These are phyloP conservation scores for Cercospora berteroae DNA, from an alignment of 2,329 filamentous ascomycete species.

Conservation along the genomic window DNA sequence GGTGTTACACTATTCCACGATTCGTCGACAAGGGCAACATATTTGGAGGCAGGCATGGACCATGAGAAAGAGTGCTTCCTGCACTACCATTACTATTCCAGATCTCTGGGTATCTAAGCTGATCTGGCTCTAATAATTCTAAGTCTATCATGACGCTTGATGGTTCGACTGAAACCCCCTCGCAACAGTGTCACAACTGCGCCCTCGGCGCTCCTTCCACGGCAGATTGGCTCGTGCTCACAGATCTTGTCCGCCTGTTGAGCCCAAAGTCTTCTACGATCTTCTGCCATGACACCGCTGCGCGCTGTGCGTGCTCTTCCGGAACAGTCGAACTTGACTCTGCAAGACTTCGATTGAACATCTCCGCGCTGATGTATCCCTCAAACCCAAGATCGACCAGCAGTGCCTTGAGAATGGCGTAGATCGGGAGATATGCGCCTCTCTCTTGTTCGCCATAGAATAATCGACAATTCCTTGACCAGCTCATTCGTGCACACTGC, in stretches of 20 bases:
- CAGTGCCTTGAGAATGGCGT: constrained; percentile 60
- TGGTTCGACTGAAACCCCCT: background rate
- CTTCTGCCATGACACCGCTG: constrained; percentile 52
- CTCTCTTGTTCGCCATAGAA: constrained; percentile 63
- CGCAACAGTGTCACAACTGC: constrained; percentile 20
- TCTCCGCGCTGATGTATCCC: constrained; percentile 70
- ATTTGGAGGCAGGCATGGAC: background rate
- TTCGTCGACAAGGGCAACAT: background rate
- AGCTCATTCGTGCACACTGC: constrained; percentile 69
- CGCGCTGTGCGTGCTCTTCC: constrained; percentile 55
- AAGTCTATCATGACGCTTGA: background rate
- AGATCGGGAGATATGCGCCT: constrained; percentile 67
- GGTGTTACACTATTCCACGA: background rate
- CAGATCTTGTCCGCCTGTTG: background rate
- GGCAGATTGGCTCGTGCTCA: background rate
- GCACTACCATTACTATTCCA: background rate
- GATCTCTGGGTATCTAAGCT: constrained; percentile 14
- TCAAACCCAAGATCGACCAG: constrained; percentile 63
- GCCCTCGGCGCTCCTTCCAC: constrained; percentile 22
- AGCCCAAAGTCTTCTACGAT: constrained; percentile 42
- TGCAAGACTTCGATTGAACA: constrained; percentile 63
- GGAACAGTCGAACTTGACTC: constrained; percentile 54
- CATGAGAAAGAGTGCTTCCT: background rate
- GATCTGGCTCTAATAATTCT: background rate
- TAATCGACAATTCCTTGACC: constrained; percentile 71